These are phyloP conservation scores for Myriosclerotinia duriaeana DNA, from an alignment of 2,329 filamentous ascomycete genomes.

Conservation along the genomic window DNA sequence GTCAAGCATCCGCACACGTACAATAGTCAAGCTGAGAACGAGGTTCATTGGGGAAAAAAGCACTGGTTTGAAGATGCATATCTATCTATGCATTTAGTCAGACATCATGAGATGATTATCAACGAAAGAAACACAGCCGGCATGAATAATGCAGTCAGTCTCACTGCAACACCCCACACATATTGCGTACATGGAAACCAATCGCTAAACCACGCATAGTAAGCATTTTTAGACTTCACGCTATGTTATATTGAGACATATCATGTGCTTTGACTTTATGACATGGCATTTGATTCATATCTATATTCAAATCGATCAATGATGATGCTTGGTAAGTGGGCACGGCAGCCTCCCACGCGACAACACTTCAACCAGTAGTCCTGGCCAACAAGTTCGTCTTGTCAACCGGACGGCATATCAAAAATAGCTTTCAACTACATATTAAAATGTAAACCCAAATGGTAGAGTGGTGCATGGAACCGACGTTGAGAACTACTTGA, in stretches of 20 bases:
- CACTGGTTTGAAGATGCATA: neutral
- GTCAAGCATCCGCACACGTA: neutral
- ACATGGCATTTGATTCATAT: neutral
- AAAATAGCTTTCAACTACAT: neutral
- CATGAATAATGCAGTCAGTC: conserved; percentile 2
- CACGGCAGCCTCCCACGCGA: neutral
- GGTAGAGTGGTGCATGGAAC: neutral
- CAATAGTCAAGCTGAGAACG: neutral
- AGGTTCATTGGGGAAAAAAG: conserved; percentile 2
- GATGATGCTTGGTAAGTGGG: neutral
- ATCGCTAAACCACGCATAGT: neutral
- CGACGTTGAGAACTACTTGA: neutral
- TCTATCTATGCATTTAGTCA: neutral
- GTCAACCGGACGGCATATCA: neutral
- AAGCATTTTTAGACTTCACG: neutral
- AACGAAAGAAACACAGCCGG: neutral
- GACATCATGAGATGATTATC: conserved; percentile 7
- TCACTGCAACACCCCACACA: conserved; percentile 1
- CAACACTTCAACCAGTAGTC: neutral
- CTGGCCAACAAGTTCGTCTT: neutral
- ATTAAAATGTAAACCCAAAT: neutral
- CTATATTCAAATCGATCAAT: neutral
- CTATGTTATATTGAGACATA: neutral
- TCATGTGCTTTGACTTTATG: neutral
- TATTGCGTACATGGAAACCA: neutral